Conservation (phyloP, 352 stramenopile species). For the Stramenopiles sp. region DNA sequence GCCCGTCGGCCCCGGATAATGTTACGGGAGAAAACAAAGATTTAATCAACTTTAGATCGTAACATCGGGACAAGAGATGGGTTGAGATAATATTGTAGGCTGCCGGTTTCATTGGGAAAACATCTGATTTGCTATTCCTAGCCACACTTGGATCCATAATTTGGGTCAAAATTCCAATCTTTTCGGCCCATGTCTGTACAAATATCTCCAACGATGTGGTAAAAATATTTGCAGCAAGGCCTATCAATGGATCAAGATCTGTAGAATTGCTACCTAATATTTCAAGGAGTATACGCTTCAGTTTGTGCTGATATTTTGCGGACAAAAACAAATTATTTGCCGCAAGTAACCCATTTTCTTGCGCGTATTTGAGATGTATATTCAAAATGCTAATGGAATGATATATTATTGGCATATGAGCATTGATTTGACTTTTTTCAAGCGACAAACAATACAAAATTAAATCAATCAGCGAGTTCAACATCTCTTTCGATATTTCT, state of each 20-base stretch:
- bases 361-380: constrained; percentile 1
- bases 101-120: background rate
- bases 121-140: background rate
- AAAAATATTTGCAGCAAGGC: background rate
- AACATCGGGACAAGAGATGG: background rate
- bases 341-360: background rate
- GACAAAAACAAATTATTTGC: background rate
- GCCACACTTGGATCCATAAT: constrained; percentile 4
- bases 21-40: constrained; percentile 6
- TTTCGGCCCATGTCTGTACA: background rate
- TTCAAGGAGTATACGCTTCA: background rate
- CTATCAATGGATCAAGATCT: background rate
- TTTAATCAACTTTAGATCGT: constrained; percentile 1
- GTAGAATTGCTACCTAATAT: background rate
- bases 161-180: constrained; percentile 1
- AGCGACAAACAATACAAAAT: background rate
- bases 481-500: background rate
- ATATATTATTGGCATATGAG: background rate
- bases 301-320: background rate
- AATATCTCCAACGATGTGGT: constrained; percentile 1
- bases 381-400: background rate
- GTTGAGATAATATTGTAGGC: background rate
- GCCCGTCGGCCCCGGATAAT: too few species aligned
- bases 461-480: background rate
- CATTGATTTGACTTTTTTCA: background rate